phyloP scores from a whole-genome alignment of 2,329 filamentous ascomycete genomes.

The Claviceps sp. region DNA sequence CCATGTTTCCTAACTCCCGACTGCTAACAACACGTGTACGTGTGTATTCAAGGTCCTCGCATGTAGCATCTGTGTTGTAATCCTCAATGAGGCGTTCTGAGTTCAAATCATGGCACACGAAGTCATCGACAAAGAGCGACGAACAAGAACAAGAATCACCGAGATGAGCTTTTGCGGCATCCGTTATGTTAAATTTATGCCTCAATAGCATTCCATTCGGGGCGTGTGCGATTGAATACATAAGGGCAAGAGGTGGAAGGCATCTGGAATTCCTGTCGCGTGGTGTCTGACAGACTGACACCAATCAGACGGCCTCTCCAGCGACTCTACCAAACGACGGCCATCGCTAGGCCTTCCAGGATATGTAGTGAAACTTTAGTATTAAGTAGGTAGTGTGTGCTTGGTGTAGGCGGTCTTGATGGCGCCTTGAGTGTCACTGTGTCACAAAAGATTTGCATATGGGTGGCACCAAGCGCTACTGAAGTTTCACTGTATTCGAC shows the following conservation, averaged over 20 bases:
- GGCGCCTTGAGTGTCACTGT: too few species aligned
- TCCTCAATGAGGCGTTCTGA: slow-evolving; percentile 55
- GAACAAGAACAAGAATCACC: slow-evolving; percentile 32
- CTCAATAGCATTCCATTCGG: slow-evolving; percentile 66
- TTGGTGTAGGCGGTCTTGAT: too few species aligned
- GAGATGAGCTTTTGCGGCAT: slow-evolving; percentile 44
- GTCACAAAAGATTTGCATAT: too few species aligned
- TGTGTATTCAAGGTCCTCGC: slow-evolving; percentile 52
- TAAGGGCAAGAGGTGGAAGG: slow-evolving; percentile 73
- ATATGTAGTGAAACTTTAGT: too few species aligned
- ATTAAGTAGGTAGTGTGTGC: too few species aligned
- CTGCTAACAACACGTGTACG: neutral
- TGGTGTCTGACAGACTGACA: slow-evolving; percentile 26
- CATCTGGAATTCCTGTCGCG: slow-evolving; percentile 56
- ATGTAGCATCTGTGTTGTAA: slow-evolving; percentile 55
- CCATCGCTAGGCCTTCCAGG: too few species aligned
- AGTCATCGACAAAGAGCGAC: slow-evolving; percentile 53
- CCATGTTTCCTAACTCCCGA: too few species aligned
- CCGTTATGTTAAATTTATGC: slow-evolving; percentile 15
- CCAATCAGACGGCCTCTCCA: slow-evolving; percentile 12
- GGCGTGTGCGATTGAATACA: slow-evolving; percentile 72
- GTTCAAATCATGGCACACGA: slow-evolving; percentile 54
- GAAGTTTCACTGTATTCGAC: too few species aligned
- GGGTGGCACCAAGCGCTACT: too few species aligned
- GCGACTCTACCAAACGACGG: slow-evolving; percentile 10